phyloP scores from a whole-genome alignment of 2,329 filamentous ascomycete genomes.

The Clarireedia hainanense region DNA sequence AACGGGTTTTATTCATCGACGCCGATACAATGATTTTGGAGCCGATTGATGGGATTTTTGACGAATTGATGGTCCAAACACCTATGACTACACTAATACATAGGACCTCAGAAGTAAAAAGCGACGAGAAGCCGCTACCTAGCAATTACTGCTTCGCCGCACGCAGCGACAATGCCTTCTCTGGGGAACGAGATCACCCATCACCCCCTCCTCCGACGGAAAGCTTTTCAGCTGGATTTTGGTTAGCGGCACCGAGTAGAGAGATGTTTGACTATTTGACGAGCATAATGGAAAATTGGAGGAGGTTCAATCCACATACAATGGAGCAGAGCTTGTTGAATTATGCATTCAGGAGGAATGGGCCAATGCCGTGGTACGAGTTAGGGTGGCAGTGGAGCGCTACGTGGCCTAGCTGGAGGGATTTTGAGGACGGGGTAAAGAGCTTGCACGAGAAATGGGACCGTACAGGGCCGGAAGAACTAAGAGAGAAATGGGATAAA shows the following conservation, averaged over 20 bases:
- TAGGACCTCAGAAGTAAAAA: constrained; percentile 14
- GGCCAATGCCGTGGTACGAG: constrained; percentile 36
- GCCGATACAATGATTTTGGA: constrained; percentile 34
- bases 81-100: constrained; percentile 18
- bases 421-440: constrained; percentile 28
- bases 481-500: constrained; percentile 10
- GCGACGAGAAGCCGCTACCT: constrained; percentile 28
- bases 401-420: constrained; percentile 31
- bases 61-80: constrained; percentile 21
- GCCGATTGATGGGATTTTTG: constrained; percentile 33
- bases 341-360: constrained; percentile 34
- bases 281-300: constrained; percentile 29
- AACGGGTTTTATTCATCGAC: constrained; percentile 37
- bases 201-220: constrained; percentile 30
- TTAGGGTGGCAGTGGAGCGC: constrained; percentile 34
- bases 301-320: constrained; percentile 31
- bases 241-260: constrained; percentile 32
- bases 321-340: constrained; percentile 38
- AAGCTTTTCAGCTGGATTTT: constrained; percentile 15
- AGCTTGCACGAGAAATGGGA: constrained; percentile 34
- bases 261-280: constrained; percentile 33
- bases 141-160: constrained; percentile 30
- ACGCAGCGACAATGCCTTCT: constrained; percentile 30
- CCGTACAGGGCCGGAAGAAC: constrained; percentile 21
- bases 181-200: constrained; percentile 29